Percentiles rank a stretch among this genome's conserved stretches.
These are phyloP conservation scores for Endocalyx cinctus DNA, from an alignment of 2,329 filamentous ascomycete genomes.

Conservation along the genomic window DNA sequence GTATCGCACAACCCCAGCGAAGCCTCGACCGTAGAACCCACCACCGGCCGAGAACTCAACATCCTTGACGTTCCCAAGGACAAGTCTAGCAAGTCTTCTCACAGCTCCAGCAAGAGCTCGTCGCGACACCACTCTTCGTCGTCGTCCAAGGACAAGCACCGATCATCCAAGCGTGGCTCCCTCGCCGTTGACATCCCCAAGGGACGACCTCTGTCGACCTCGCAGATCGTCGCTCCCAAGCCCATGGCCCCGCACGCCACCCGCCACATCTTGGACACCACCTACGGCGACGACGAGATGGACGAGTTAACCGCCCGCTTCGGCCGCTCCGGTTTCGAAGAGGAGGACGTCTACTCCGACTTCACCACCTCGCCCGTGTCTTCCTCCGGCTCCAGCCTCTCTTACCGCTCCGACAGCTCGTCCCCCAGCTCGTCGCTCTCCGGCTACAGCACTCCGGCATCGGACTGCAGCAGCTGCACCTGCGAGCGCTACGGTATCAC, in stretches of 20 bases:
- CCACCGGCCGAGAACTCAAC: conserved; percentile 94
- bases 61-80: conserved; percentile 82
- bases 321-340: conserved; percentile 54
- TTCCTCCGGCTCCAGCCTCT: conserved; percentile 65
- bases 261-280: conserved; percentile 76
- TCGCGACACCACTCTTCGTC: conserved; percentile 36
- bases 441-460: conserved; percentile 74
- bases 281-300: conserved; percentile 70
- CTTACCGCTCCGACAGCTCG: conserved; percentile 67
- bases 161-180: conserved; percentile 43
- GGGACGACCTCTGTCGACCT: conserved; percentile 81
- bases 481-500: conserved; percentile 98
- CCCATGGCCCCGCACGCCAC: conserved; percentile 84
- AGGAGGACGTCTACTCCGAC: conserved; percentile 52
- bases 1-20: conserved; percentile 93
- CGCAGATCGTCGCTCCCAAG: conserved; percentile 87
- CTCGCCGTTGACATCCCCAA: conserved; percentile 70
- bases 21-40: conserved; percentile 86
- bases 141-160: conserved; percentile 37
- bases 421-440: conserved; percentile 69
- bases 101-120: conserved; percentile 44
- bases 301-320: conserved; percentile 79
- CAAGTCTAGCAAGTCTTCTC: conserved; percentile 36
- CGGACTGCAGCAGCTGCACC: conserved; percentile 75
- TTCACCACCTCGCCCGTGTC: conserved; percentile 58